Conservation (phyloP, 2,329 filamentous ascomycete species). For the Xylaria sp. region DNA sequence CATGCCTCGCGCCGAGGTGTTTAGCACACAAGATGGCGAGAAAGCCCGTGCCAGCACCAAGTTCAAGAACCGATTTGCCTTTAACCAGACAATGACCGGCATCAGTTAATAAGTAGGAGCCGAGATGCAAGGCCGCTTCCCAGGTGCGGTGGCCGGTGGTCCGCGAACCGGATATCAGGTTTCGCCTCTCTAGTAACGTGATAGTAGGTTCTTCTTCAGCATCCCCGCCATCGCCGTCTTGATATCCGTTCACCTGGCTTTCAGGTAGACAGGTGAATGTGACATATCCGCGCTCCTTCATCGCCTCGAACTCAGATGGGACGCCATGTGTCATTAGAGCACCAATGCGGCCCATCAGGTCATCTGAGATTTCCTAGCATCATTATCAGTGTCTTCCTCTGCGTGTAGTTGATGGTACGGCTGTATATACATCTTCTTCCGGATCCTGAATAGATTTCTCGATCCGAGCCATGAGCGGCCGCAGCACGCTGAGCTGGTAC, state of each 20-base stretch:
- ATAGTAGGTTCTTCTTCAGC: conserved; percentile 53
- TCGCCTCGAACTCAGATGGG: conserved; percentile 51
- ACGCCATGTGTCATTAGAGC: conserved; percentile 60
- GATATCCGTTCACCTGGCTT: neutral
- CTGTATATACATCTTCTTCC: conserved; percentile 64
- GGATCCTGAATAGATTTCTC: conserved; percentile 68
- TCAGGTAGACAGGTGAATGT: conserved; percentile 63
- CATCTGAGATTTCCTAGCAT: conserved; percentile 66
- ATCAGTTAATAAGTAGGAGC: conserved; percentile 64
- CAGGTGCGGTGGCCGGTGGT: conserved; percentile 76
- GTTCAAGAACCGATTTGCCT: conserved; percentile 68
- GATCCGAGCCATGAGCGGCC: conserved; percentile 66
- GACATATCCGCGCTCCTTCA: conserved; percentile 70
- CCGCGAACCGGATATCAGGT: conserved; percentile 65
- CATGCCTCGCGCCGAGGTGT: conserved; percentile 62
- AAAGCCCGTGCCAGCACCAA: conserved; percentile 75
- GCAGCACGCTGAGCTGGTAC: conserved; percentile 71
- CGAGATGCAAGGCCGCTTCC: conserved; percentile 75
- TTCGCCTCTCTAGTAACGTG: conserved; percentile 65
- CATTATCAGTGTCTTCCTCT: neutral
- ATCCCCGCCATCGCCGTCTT: conserved; percentile 10
- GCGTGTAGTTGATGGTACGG: neutral
- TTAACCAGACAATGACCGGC: conserved; percentile 58
- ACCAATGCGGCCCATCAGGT: conserved; percentile 67
- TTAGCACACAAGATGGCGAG: conserved; percentile 72